A percentile compares a stretch with the other conserved stretches of the same genome.
These are phyloP conservation scores for Botrytis fragariae DNA, from an alignment of 2,329 filamentous ascomycete species.

Conservation along the genomic window DNA sequence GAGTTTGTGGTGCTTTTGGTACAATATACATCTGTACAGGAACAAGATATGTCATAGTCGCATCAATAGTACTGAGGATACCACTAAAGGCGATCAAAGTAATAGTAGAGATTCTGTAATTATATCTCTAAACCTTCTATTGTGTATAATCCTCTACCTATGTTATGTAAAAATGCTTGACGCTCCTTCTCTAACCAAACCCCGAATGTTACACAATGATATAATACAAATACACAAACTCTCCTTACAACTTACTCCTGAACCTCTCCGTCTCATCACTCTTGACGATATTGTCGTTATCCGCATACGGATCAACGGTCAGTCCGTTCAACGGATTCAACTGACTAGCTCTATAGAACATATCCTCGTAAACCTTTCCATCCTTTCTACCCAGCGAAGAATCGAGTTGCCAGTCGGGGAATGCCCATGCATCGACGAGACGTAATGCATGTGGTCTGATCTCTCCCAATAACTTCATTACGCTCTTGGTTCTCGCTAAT, in stretches of 20 bases:
- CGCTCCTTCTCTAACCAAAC: neutral
- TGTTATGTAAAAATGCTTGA: neutral
- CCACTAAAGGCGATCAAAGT: neutral
- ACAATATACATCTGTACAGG: neutral
- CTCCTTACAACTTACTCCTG: constrained; percentile 50
- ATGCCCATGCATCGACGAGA: constrained; percentile 72
- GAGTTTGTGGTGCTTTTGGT: neutral
- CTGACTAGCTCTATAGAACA: constrained; percentile 70
- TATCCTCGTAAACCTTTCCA: constrained; percentile 74
- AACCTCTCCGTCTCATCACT: constrained; percentile 48
- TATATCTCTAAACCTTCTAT: neutral
- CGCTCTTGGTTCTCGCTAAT: constrained; percentile 62
- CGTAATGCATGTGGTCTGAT: constrained; percentile 70
- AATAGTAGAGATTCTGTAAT: neutral
- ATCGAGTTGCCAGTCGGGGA: constrained; percentile 77
- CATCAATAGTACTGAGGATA: neutral
- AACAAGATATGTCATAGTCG: neutral
- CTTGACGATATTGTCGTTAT: constrained; percentile 59
- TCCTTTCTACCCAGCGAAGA: constrained; percentile 67
- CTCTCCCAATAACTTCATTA: constrained; percentile 68
- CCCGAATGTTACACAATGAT: neutral
- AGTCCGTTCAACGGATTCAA: constrained; percentile 71
- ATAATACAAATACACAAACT: neutral
- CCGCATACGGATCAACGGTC: constrained; percentile 70
- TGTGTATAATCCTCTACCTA: neutral